Percentiles rank a stretch among this genome's conserved stretches.
Evolutionary conservation across 148 eudicot species (phyloP).

Genomic region (Hydrangea macrophylla): DNA sequence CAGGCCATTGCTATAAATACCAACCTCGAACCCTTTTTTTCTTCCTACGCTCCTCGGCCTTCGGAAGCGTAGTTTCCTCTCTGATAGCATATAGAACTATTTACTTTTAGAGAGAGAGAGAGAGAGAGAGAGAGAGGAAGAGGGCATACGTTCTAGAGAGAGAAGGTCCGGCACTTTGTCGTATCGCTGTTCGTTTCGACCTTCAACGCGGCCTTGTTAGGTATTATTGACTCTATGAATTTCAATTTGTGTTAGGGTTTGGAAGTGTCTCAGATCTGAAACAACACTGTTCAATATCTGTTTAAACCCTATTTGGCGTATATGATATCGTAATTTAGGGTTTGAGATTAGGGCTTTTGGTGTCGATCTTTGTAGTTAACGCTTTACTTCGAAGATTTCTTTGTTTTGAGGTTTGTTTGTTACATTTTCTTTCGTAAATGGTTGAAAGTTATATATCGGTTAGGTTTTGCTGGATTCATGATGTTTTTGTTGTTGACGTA

Average conservation of each 20-base stretch:
- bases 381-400: background rate
- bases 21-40: background rate
- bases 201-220: background rate
- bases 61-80: constrained; percentile 13
- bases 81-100: background rate
- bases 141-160: background rate
- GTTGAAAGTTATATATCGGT: background rate
- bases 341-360: constrained; percentile 14
- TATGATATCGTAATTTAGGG: background rate
- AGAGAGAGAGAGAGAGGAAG: constrained; percentile 1
- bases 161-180: background rate
- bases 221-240: background rate
- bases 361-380: background rate
- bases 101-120: background rate
- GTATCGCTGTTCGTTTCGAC: background rate
- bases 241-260: constrained; percentile 2
- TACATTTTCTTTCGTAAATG: background rate
- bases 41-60: constrained; percentile 7
- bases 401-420: background rate
- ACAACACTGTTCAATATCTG: background rate
- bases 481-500: background rate
- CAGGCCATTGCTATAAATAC: constrained; percentile 9
- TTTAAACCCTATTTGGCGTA: background rate
- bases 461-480: background rate
- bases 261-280: background rate